These are phyloP conservation scores for Fomitopsis palustris DNA, from an alignment of 1,284 basidiomycete genomes.

Conservation along the genomic window DNA sequence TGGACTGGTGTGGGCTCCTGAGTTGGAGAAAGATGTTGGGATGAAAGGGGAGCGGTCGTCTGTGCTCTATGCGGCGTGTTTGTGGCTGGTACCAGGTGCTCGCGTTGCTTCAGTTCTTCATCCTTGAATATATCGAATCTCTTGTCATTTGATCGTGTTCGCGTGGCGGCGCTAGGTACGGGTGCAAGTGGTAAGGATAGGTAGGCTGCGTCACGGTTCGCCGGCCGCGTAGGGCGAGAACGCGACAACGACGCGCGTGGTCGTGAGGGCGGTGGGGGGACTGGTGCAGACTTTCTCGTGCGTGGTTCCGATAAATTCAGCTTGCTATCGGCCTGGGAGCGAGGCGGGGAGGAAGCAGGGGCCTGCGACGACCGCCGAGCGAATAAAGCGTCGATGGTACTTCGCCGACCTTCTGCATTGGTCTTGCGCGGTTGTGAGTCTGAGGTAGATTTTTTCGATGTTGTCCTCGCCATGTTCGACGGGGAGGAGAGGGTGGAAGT, in stretches of 20 bases:
- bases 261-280: not conserved
- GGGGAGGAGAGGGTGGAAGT: not conserved
- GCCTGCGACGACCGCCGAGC: slow-evolving; percentile 1
- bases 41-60: not conserved
- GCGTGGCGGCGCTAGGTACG: not conserved
- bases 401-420: not conserved
- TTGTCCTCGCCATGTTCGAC: not conserved
- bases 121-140: too few relatives aligned
- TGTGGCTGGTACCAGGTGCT: not conserved
- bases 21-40: not conserved
- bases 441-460: not conserved
- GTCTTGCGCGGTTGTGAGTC: not conserved
- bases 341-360: slow-evolving; percentile 8
- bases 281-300: not conserved
- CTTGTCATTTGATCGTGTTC: not conserved
- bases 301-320: not conserved
- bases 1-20: not conserved
- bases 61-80: not conserved
- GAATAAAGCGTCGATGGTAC: slow-evolving; percentile 1
- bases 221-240: not conserved
- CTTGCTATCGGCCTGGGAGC: not conserved
- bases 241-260: not conserved
- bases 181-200: not conserved
- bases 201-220: not conserved
- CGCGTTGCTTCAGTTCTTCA: not conserved